Base-by-base conservation (phyloP, 129 eudicot genomes). In the Sambucus nigra region DNA sequence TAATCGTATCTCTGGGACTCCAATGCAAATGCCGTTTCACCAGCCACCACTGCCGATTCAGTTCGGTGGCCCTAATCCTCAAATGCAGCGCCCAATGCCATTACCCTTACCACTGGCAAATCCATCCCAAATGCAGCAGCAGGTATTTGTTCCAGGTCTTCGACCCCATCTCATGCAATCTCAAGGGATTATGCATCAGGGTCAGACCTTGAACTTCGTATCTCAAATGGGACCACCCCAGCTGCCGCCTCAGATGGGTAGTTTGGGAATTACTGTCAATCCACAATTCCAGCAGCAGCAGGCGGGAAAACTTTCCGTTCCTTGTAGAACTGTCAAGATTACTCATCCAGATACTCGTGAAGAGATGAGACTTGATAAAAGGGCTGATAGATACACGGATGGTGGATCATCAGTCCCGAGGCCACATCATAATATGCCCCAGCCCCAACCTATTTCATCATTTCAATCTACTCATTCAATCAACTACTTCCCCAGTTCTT, bases 261-360 rank as follows among this genome's bases (percentile, higher is more conserved):
- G 72, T 59, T 49, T 82, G 52, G 95, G 83, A 28, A 71, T 85
- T 46, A 80, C 57, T 18, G 45, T 82, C 28, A 61, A 68, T 15
- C 77, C 82, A 20, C 98, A 79, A 40, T 91, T 71, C 60, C 71
- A 70, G 31, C 94, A 75, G 53, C 98, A 79, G 47, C 79, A 72
- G 51, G 69, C 76, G 35, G 83, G 73, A 32, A 81, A 68, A 40
- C 76, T 45, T 47, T 68, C 65, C 18, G 63, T 57, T 61, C 25
- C 70, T 20, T 94, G 94, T 38, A 82, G 67, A 69, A 28, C 80
- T 10, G 97, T 91, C 51, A 91, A 91, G 88, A 91, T 91, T 26
- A 91, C 98, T 64, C 89, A 91, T 49, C 98, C 98, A 0, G 87
- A 82, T 1, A 91, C 98, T 27, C 95, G 57, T 29, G 95, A 91